Base-by-base conservation (phyloP, 148 eudicot genomes). In the Beta vulgaris region DNA sequence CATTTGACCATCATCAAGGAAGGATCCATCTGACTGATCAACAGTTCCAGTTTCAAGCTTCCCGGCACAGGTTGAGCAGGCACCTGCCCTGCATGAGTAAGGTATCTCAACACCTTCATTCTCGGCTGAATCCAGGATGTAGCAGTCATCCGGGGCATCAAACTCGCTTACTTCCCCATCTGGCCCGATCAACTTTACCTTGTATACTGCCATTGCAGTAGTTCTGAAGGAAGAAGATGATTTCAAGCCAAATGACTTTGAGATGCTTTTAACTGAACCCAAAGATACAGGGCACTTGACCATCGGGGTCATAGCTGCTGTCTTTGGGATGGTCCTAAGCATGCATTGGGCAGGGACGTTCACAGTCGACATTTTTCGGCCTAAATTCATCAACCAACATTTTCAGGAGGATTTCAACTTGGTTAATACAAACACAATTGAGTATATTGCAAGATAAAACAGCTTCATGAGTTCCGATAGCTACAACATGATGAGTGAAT, bases 11-110 rank as follows among this genome's bases (percentile, higher is more conserved):
- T 93, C 98, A 60, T 93, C 96, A 11, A 93, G 93, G 77, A 93
- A 93, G 7, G 98, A 93, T 40, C 96, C 93, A 66, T 93, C 98
- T 0, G 96, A 89, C 72, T 93, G 98, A 80, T 93, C 98, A 28
- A 93, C 98, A 0, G 81, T 55, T 16, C 98, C 98, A 0, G 75
- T 35, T 7, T 25, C 82, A 36, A 89, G 23, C 80, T 84, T 76
- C 65, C 98, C 98, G 7, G 93, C 92, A 69, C 98, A 91, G 15
- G 98, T 91, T 32, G 93, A 91, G 83, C 98, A 93, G 12, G 96
- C 90, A 11, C 98, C 96, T 18, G 98, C 98, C 74, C 98, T 80
- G 89, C 96, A 93, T 3, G 96, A 93, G 77, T 93, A 93, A 1
- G 98, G 96, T 10, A 93, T 79, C 55, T 93, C 98, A 32, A 93